Base-by-base conservation (phyloP, 1,284 basidiomycete species). In the Pseudomicrostroma phylloplanum region DNA sequence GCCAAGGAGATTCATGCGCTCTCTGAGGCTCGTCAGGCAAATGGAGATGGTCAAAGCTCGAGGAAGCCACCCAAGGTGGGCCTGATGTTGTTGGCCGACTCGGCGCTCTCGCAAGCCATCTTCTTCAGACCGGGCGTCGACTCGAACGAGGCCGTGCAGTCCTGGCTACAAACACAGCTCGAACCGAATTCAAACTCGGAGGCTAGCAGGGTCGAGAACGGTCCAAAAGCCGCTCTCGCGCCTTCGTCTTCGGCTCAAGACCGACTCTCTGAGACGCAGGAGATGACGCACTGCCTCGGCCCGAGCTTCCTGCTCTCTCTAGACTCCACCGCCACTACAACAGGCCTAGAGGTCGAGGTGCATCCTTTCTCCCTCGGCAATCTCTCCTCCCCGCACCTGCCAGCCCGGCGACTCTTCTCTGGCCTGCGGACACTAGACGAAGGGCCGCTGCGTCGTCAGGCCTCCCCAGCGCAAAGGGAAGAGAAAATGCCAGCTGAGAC, bases 321-420 rank as follows among this genome's bases (percentile, higher is more conserved):
- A 9, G 6, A 6, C 51, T 23, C 17, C 58, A 3, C 8, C 40
- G 15, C 2, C 17, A 4, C 30, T 4, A 17, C 2, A 39, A 13
- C 8, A 55, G 2, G 1, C 11, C 9, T 4, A 42, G 11, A 49
- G 8, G 60, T 68, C 0, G n/a, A 57, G 67, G 21, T 70, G 79
- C 70, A 82, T 69, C 19, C 71, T 62, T 13, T 74, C 54, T 78
- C 81, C 1, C 83, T 97, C 0, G 93, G 93, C 0, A 81, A 84
- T 1, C 71, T 82, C 1, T 76, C 81, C 0, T 83, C 88, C 36
- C 86, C 89, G 1, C 82, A 87, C 0, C 80, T 86, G 9, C 88
- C 88, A 9, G 94, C 92, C 0, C 87, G 87, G 57, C 84, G 87
- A 0, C 83, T 98, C 26, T 98, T 97, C 73, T 89, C 91, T 64